These are phyloP conservation scores for Amphibolis antarctica DNA, from an alignment of 106 monocot genomes.

Conservation along the genomic window DNA sequence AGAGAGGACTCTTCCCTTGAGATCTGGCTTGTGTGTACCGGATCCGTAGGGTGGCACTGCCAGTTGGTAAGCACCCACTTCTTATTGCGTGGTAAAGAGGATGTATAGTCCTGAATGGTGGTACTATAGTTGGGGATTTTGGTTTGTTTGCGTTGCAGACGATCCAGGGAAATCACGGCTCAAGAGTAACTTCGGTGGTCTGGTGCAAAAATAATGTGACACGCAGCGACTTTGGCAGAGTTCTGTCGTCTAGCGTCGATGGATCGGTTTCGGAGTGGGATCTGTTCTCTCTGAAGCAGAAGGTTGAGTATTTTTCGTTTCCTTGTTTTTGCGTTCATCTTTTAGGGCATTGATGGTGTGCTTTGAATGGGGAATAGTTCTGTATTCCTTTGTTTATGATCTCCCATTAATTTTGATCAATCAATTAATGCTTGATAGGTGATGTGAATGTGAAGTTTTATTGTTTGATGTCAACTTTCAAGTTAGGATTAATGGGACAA, in stretches of 20 bases:
- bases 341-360: not conserved
- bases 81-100: not conserved
- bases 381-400: no score
- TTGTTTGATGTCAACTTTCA: no score
- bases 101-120: not conserved
- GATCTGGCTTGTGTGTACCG: slow-evolving; percentile 91
- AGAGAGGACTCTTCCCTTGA: slow-evolving; percentile 67
- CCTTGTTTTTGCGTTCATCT: not conserved
- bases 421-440: not conserved
- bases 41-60: slow-evolving; percentile 95
- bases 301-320: slow-evolving; percentile 33
- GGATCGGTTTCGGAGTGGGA: slow-evolving; percentile 93
- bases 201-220: slow-evolving; percentile 34
- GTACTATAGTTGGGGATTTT: not conserved
- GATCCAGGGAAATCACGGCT: slow-evolving; percentile 50
- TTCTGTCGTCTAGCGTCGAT: slow-evolving; percentile 83
- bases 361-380: not conserved
- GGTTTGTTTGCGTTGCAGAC: slow-evolving; percentile 45
- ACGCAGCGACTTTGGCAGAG: slow-evolving; percentile 19
- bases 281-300: slow-evolving; percentile 56
- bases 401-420: no score
- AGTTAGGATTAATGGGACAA: no score
- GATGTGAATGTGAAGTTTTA: not conserved
- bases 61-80: slow-evolving; percentile 36
- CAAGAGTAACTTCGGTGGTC: slow-evolving; percentile 70